Base-by-base conservation (phyloP, 352 stramenopile genomes). In the Globisporangium orthogonon region DNA sequence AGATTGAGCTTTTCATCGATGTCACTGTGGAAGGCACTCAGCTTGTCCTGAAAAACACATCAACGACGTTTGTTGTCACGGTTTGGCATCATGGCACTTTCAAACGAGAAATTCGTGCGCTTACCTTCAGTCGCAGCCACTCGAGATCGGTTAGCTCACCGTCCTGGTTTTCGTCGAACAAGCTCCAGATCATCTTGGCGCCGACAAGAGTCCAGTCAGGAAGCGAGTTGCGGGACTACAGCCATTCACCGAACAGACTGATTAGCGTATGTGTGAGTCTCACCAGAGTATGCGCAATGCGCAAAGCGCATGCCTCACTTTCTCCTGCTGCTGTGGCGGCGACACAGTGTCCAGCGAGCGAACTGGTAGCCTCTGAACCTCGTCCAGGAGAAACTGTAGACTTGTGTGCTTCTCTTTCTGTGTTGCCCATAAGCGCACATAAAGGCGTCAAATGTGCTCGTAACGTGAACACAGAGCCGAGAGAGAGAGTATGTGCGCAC, bases 321-420 rank as follows among this genome's bases (percentile, higher is more conserved):
- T 28, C 43, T 48, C 43, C 7, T 15, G 43, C 43, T 9, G 43
- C 43, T 47, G 18, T 7, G 28, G 43, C 18, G 43, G 4, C 43
- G 37, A 15, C 4, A 5, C 37, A 17, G 37, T 4, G n/a, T 6
- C 29, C 6, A n/a, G n/a, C 4, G 18, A 15, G 43, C 43, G 17
- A 17, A 49, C 58, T 40, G 62, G 71, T 0, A 87, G 65, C 37
- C 59, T 59, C 23, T 70, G 62, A 23, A 83, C 62, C 58, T 80
- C 58, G 0, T 67, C 31, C 6, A 56, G 47, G 14, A 85, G 59
- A 29, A 82, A 73, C 29, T 81, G 67, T 10, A 88, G 67, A 11
- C 57, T 68, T 37, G 86, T 57, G 49, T 86, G 71, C 33, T 81
- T 83, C 50, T 86, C 75, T 54, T 69, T 79, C 78, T 86, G 60